These are phyloP conservation scores for Aspergillus funiculosus DNA, from an alignment of 495 filamentous ascomycete species.

Conservation along the genomic window DNA sequence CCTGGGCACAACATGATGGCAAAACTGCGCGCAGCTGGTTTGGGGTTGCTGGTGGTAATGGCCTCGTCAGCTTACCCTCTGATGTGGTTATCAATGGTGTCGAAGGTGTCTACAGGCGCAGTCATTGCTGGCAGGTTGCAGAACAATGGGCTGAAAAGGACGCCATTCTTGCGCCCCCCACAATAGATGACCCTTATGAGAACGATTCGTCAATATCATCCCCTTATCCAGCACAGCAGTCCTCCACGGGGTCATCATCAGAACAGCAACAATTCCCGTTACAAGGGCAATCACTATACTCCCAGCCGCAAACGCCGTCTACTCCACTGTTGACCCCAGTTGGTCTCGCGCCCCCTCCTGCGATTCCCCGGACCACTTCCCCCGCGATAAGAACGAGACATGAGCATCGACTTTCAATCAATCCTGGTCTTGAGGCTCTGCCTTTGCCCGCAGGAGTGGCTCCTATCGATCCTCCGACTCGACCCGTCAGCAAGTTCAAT, in stretches of 20 bases:
- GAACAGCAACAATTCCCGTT: slow-evolving; percentile 20
- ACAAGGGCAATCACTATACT: slow-evolving; percentile 11
- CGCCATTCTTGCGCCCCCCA: slow-evolving; percentile 32
- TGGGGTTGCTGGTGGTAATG: slow-evolving; percentile 63
- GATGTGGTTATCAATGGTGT: slow-evolving; percentile 84
- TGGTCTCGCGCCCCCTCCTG: slow-evolving; percentile 31
- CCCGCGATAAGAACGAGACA: slow-evolving; percentile 28
- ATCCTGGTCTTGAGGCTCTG: slow-evolving; percentile 46
- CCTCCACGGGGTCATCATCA: slow-evolving; percentile 37
- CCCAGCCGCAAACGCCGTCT: slow-evolving; percentile 16
- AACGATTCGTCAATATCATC: slow-evolving; percentile 43
- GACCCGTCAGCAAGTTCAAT: slow-evolving; percentile 40
- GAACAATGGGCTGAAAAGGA: slow-evolving; percentile 60
- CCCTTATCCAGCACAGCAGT: slow-evolving; percentile 40
- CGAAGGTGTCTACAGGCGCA: slow-evolving; percentile 83
- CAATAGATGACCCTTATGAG: slow-evolving; percentile 38
- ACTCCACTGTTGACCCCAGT: slow-evolving; percentile 29
- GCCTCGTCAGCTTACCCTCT: slow-evolving; percentile 68
- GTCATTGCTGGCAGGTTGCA: slow-evolving; percentile 85
- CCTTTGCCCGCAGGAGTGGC: slow-evolving; percentile 47
- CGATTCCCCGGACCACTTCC: slow-evolving; percentile 41
- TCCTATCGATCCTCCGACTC: slow-evolving; percentile 40
- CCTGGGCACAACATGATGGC: slow-evolving; percentile 74
- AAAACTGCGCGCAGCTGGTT: slow-evolving; percentile 71
- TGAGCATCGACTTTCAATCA: slow-evolving; percentile 42